These are phyloP conservation scores for Cladophialophora chaetospira DNA, from an alignment of 2,329 filamentous ascomycete genomes.

Conservation along the genomic window DNA sequence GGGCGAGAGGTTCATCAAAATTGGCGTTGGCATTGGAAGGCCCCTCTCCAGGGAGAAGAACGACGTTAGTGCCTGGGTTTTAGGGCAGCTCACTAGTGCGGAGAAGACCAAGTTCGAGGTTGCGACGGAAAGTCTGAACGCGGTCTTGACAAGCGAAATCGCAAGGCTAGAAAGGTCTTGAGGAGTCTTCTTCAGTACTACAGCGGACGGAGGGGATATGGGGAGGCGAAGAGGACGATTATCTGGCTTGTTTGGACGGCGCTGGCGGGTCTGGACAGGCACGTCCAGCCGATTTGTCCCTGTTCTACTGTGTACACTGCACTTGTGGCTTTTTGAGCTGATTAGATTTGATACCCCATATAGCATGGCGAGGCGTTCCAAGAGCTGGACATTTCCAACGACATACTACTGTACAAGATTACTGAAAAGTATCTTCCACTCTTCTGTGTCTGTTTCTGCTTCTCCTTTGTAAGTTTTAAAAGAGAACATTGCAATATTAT, in stretches of 20 bases:
- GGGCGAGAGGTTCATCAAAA: conserved; percentile 57
- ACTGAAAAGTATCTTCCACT: not conserved
- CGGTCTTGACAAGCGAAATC: conserved; percentile 55
- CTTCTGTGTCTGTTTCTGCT: too few species aligned
- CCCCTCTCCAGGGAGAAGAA: conserved; percentile 66
- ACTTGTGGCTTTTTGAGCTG: not conserved
- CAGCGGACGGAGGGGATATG: too few species aligned
- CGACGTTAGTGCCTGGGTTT: conserved; percentile 75
- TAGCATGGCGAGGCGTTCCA: not conserved
- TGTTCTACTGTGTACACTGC: too few species aligned
- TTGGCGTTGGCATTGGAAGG: conserved; percentile 86
- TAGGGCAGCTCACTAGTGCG: conserved; percentile 63
- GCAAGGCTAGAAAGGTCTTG: conserved; percentile 20
- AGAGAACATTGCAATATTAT: too few species aligned
- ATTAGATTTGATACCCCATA: not conserved
- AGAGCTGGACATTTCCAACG: not conserved
- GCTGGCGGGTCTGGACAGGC: too few species aligned
- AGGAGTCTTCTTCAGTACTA: too few species aligned
- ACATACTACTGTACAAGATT: not conserved
- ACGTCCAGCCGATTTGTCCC: too few species aligned
- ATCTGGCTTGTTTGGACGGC: too few species aligned
- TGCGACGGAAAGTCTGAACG: conserved; percentile 52
- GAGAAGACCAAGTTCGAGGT: conserved; percentile 57
- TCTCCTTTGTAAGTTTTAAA: too few species aligned
- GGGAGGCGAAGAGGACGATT: not conserved